Percentiles rank a stretch among this genome's conserved stretches.
These are phyloP conservation scores for Puccinia polysora DNA, from an alignment of 1,284 basidiomycete species.

Conservation along the genomic window DNA sequence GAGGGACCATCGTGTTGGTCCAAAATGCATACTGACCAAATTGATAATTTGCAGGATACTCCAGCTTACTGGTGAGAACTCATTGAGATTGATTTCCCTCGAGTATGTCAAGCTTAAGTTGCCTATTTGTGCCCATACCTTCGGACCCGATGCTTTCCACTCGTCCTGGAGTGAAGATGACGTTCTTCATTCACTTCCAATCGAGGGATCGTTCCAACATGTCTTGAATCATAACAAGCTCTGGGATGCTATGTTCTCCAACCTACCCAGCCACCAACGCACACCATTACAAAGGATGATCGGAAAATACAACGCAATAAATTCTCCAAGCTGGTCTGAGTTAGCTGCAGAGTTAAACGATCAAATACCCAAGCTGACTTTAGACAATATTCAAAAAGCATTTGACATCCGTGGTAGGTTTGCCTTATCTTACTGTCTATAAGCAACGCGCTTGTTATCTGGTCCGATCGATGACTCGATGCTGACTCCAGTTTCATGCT, in stretches of 20 bases:
- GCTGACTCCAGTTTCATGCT: neutral
- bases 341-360: conserved; percentile 18
- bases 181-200: conserved; percentile 14
- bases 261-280: conserved; percentile 29
- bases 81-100: neutral
- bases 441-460: neutral
- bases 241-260: conserved; percentile 33
- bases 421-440: neutral
- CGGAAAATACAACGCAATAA: conserved; percentile 16
- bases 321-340: conserved; percentile 31
- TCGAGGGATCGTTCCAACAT: conserved; percentile 30
- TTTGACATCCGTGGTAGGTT: conserved; percentile 36
- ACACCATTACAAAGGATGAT: conserved; percentile 12
- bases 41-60: conserved; percentile 16
- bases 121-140: neutral
- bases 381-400: conserved; percentile 18
- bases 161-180: conserved; percentile 10
- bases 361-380: conserved; percentile 16
- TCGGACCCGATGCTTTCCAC: neutral
- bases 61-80: conserved; percentile 27
- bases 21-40: neutral
- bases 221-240: conserved; percentile 36
- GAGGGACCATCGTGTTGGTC: neutral
- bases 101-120: neutral
- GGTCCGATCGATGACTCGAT: neutral